These are phyloP conservation scores for Apophysomyces sp. DNA, from an alignment of 371 early-diverging fungal genomes.

Conservation along the genomic window DNA sequence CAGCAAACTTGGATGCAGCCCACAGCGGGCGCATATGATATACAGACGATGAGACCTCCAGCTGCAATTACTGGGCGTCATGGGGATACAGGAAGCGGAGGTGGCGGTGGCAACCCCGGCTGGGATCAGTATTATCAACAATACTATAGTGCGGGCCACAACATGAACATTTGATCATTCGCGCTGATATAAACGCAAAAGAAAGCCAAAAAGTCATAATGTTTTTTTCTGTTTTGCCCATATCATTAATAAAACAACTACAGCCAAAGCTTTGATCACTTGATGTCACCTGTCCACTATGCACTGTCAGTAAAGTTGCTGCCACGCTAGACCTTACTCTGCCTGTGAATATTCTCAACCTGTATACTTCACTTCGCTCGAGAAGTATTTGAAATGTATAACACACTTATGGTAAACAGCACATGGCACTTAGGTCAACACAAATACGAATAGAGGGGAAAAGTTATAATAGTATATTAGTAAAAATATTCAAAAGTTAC, in stretches of 20 bases:
- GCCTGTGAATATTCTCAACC: too few species aligned
- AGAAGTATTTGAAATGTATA: too few species aligned
- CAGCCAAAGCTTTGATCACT: not conserved
- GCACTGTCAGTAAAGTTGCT: too few species aligned
- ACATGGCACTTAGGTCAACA: too few species aligned
- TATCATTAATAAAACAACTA: not conserved
- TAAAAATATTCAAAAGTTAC: not conserved
- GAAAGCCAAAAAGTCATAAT: not conserved
- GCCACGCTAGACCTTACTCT: too few species aligned
- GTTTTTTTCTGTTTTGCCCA: too few species aligned
- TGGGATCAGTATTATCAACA: slow-evolving; percentile 25
- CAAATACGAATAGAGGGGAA: too few species aligned
- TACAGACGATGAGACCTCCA: slow-evolving; percentile 17
- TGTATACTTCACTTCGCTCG: too few species aligned
- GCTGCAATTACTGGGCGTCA: slow-evolving; percentile 6
- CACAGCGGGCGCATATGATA: slow-evolving; percentile 9
- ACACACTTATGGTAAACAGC: too few species aligned
- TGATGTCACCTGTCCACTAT: not conserved
- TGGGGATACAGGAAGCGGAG: not conserved
- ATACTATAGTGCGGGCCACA: slow-evolving; percentile 27
- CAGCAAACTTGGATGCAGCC: slow-evolving; percentile 17
- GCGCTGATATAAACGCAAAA: not conserved
- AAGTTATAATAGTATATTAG: not conserved
- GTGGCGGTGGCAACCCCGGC: slow-evolving; percentile 10
- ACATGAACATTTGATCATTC: slow-evolving; percentile 7